A percentile compares a stretch with the other conserved stretches of the same genome.
These are phyloP conservation scores for Asterella californica DNA, from an alignment of 225 moss, liverwort and hornwort genomes.

Conservation along the genomic window DNA sequence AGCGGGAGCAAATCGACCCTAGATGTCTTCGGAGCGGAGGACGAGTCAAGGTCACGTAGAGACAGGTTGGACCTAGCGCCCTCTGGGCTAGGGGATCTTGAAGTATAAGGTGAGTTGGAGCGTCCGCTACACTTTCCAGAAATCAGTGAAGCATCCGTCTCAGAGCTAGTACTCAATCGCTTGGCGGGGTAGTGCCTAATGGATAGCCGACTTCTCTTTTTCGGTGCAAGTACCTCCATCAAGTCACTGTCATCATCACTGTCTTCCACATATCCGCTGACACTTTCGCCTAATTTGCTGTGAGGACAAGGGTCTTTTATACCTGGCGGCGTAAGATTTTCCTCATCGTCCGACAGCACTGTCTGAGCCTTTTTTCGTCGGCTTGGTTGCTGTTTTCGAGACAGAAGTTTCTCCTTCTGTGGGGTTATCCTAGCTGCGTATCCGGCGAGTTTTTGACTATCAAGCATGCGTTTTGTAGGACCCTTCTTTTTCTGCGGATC, in stretches of 20 bases:
- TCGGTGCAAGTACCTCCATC: constrained; percentile 14
- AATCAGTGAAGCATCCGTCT: constrained; percentile 13
- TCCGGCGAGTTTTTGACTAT: neutral
- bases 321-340: constrained; percentile 36
- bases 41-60: neutral
- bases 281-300: neutral
- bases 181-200: constrained; percentile 4
- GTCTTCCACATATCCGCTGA: constrained; percentile 22
- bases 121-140: constrained; percentile 5
- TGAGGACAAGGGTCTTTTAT: constrained; percentile 1
- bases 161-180: constrained; percentile 24
- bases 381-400: constrained; percentile 15
- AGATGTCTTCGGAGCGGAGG: neutral
- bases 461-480: neutral
- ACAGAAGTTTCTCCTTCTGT: neutral
- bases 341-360: constrained; percentile 62
- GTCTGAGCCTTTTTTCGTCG: constrained; percentile 38
- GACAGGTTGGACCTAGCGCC: neutral
- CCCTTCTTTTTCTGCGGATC: neutral
- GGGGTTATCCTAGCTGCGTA: neutral
- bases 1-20: neutral
- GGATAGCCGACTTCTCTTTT: constrained; percentile 15
- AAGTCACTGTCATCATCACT: constrained; percentile 20
- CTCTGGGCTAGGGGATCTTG: neutral
- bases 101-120: neutral